These are phyloP conservation scores for Pleurostoma richardsiae DNA, from an alignment of 2,329 filamentous ascomycete species.

Conservation along the genomic window DNA sequence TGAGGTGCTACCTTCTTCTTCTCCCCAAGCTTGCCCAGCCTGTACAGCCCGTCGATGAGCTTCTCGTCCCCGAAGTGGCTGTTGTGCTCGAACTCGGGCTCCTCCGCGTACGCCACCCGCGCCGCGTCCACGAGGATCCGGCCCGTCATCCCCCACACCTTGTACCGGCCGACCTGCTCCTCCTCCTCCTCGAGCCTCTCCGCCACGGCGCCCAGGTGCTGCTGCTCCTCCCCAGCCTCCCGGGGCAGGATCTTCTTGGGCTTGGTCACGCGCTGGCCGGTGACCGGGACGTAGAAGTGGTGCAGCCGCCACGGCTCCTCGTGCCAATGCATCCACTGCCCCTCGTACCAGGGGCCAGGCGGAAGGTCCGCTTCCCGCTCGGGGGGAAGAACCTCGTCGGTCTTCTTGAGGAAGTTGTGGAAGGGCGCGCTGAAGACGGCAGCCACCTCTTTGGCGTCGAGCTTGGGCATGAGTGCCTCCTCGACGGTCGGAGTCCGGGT, in stretches of 20 bases:
- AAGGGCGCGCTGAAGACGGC: slow-evolving; percentile 91
- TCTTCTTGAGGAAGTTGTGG: slow-evolving; percentile 67
- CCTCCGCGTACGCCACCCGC: slow-evolving; percentile 72
- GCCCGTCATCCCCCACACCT: slow-evolving; percentile 94
- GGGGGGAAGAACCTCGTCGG: slow-evolving; percentile 45
- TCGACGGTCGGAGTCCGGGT: slow-evolving; percentile 46
- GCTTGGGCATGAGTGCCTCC: slow-evolving; percentile 68
- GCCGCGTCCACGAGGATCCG: slow-evolving; percentile 86
- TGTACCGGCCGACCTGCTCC: slow-evolving; percentile 55
- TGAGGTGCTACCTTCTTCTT: slow-evolving; percentile 31
- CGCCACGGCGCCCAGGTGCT: slow-evolving; percentile 32
- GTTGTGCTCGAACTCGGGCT: slow-evolving; percentile 78
- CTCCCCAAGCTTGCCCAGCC: slow-evolving; percentile 37
- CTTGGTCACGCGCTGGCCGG: slow-evolving; percentile 62
- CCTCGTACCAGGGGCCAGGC: slow-evolving; percentile 74
- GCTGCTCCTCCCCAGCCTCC: slow-evolving; percentile 18
- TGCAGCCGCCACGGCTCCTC: slow-evolving; percentile 78
- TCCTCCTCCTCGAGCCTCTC: slow-evolving; percentile 40
- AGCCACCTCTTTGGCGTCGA: slow-evolving; percentile 88
- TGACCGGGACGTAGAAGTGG: slow-evolving; percentile 84
- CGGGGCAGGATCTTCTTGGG: slow-evolving; percentile 28
- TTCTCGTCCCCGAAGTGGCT: slow-evolving; percentile 45
- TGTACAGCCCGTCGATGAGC: slow-evolving; percentile 40
- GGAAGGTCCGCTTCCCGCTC: slow-evolving; percentile 27
- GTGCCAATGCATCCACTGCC: slow-evolving; percentile 76